phyloP scores from a whole-genome alignment of 257 asterid species.

The Nicotiana paniculata region DNA sequence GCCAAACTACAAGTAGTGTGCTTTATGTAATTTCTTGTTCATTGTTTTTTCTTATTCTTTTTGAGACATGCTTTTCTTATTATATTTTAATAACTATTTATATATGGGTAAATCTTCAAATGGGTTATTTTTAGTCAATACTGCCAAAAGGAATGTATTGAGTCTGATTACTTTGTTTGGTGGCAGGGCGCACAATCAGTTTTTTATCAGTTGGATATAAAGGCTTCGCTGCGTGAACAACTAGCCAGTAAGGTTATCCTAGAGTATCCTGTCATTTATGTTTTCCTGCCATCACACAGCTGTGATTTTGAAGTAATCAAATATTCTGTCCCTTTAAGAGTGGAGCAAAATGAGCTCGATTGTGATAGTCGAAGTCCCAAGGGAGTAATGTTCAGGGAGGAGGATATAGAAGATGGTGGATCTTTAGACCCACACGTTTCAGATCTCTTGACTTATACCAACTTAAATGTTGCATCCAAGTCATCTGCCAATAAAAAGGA shows the following conservation, averaged over 20 bases:
- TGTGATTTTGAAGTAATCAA: conserved; percentile 49
- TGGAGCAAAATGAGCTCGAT: conserved; percentile 25
- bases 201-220: conserved; percentile 40
- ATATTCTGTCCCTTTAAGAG: conserved; percentile 20
- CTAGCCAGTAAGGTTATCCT: conserved; percentile 45
- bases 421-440: conserved; percentile 34
- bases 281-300: conserved; percentile 65
- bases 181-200: conserved; percentile 63
- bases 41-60: neutral
- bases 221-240: conserved; percentile 54
- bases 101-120: neutral
- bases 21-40: neutral
- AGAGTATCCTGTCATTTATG: conserved; percentile 79
- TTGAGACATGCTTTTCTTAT: neutral
- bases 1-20: neutral
- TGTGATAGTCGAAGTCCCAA: conserved; percentile 27
- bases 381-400: conserved; percentile 61
- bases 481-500: neutral
- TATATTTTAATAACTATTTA: neutral
- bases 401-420: conserved; percentile 44
- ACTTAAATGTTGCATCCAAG: neutral
- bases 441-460: conserved; percentile 31
- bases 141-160: neutral
- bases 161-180: neutral
- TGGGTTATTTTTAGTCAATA: neutral